phyloP scores from a whole-genome alignment of 768 basidiomycete species.

The Tylopilus vinaceipallidus region DNA sequence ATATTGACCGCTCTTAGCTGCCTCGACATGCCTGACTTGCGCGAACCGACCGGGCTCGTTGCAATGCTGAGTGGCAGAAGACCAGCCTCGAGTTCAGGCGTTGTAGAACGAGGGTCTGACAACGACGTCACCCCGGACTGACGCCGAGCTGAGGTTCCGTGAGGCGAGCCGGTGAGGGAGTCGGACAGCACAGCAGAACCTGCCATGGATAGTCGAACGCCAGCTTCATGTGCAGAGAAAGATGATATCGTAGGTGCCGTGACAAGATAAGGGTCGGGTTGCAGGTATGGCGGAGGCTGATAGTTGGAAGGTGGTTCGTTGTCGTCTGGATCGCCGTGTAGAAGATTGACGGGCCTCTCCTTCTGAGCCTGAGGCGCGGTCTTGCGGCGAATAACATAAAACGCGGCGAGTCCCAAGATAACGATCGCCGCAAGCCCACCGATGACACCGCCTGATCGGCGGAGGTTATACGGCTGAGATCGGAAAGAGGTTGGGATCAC shows the following conservation, averaged over 20 bases:
- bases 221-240: constrained; percentile 34
- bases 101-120: constrained; percentile 44
- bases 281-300: constrained; percentile 68
- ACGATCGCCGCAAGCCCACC: constrained; percentile 55
- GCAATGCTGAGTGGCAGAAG: constrained; percentile 21
- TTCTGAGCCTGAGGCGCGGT: constrained; percentile 40
- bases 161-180: constrained; percentile 21
- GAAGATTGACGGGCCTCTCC: constrained; percentile 65
- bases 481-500: constrained; percentile 3
- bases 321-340: constrained; percentile 55
- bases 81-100: constrained; percentile 39
- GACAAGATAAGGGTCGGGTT: constrained; percentile 73
- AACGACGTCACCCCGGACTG: constrained; percentile 28
- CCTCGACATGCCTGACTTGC: constrained; percentile 41
- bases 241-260: constrained; percentile 55
- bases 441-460: constrained; percentile 48
- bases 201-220: constrained; percentile 20
- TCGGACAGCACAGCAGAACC: constrained; percentile 19
- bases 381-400: constrained; percentile 53
- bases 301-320: constrained; percentile 39
- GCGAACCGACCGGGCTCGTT: constrained; percentile 25
- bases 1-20: constrained; percentile 71
- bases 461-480: constrained; percentile 8
- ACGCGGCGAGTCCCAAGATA: constrained; percentile 37
- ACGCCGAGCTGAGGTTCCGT: constrained; percentile 22